Evolutionary conservation across 495 filamentous ascomycete species (phyloP), one percentile per base, ranked within the genome.

Genomic region (Cetradonia linearis): DNA sequence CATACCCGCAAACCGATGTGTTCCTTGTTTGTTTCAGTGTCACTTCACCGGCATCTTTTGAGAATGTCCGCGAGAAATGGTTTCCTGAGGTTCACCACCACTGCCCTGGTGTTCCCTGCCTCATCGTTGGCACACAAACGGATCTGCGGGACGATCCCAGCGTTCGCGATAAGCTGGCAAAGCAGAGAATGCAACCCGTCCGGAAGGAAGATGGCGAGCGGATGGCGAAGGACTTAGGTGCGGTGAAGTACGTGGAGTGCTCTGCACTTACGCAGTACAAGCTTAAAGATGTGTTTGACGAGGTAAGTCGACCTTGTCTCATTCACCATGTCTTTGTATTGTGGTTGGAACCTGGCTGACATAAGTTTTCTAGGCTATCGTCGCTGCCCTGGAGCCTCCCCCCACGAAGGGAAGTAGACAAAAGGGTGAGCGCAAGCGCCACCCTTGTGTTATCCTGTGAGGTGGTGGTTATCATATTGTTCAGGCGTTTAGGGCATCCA

Each of bases 41-140:
- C 66, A 97, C 92, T 36, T 97, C 93, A 14, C 93, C 94, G n/a
- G 90, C 93, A 40, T 96, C 90, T 18, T 98, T 98, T 71, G 93
- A 98, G 73, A 98, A 98, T 84, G 94, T 98, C 37, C 83, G 90
- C 63, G 94, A 97, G 76, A 98, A 98, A 72, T 98, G 93, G 93
- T 91, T 96, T 67, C 93, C 93, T 18, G 93, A 98, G 72, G 93
- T 98, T 23, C 91, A 94, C 70, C 93, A 98, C 72, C 93, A 98
- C 73, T 98, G 93, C 72, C 93, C 93, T 27, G 93, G 93, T 63
- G 93, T 98, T 14, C 93, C 93, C 34, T 98, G 94, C 81, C 76
- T 98, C 50, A 97, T 98, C 65, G 93, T 98, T 63, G 93, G 93
- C 65, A 98, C 93, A 14, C 93, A 98, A 75, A 91, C 90, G 59